These are phyloP conservation scores for Syncephalastrum sp. DNA, from an alignment of 371 early-diverging fungal species.

Conservation along the genomic window DNA sequence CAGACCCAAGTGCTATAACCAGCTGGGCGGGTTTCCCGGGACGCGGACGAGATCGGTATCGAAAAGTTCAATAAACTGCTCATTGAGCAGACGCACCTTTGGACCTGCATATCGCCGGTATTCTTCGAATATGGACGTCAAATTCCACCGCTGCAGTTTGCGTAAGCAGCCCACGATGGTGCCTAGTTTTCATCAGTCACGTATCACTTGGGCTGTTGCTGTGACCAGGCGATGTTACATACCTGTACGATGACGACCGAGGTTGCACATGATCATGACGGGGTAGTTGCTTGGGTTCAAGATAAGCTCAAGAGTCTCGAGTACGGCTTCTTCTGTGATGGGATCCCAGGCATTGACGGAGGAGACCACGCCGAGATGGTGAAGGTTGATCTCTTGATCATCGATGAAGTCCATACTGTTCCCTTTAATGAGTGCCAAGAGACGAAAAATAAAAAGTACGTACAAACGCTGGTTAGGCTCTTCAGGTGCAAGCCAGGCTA, in stretches of 20 bases:
- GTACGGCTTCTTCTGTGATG: conserved; percentile 93
- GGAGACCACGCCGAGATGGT: conserved; percentile 79
- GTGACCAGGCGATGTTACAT: not conserved
- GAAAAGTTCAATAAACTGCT: conserved; percentile 94
- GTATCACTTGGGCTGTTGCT: not conserved
- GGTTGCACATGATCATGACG: conserved; percentile 95
- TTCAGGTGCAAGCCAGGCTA: conserved; percentile 94
- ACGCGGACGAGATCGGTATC: conserved; percentile 92
- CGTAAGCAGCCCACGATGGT: conserved; percentile 96
- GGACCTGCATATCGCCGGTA: conserved; percentile 96
- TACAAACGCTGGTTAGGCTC: conserved; percentile 94
- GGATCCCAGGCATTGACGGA: conserved; percentile 93
- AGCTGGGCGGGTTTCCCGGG: conserved; percentile 75
- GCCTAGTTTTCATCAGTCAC: conserved; percentile 40
- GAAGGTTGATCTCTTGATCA: conserved; percentile 92
- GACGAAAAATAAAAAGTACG: conserved; percentile 8
- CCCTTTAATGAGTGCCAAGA: no score
- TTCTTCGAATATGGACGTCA: conserved; percentile 97
- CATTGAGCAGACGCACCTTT: conserved; percentile 90
- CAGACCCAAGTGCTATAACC: conserved; percentile 54
- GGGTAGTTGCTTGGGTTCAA: conserved; percentile 90
- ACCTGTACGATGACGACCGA: conserved; percentile 94
- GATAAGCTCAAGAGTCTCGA: conserved; percentile 87
- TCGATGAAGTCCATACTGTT: conserved; percentile 89
- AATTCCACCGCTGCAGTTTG: conserved; percentile 95